A percentile compares a stretch with the other conserved stretches of the same genome.
Conservation (phyloP, 164 flowering plant species). For the Vitis rotundifolia region DNA sequence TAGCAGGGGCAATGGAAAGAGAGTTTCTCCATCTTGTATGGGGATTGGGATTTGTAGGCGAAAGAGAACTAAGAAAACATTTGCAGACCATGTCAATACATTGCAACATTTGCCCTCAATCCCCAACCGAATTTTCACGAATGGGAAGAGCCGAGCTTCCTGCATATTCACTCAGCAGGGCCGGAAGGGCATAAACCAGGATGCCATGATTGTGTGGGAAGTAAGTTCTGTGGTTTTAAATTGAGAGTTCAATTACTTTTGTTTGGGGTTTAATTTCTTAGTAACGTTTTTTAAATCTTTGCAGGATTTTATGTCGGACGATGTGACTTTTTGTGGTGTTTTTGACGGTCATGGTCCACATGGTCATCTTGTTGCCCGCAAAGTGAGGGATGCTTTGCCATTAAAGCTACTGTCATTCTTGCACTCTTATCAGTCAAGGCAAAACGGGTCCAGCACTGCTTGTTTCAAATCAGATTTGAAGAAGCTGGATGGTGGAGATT, state of each 20-base stretch:
- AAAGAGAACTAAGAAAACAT: slow-evolving; percentile 47
- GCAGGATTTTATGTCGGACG: slow-evolving; percentile 82
- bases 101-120: slow-evolving; percentile 64
- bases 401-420: slow-evolving; percentile 58
- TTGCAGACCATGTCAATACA: slow-evolving; percentile 45
- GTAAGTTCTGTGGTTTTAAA: slow-evolving; percentile 38
- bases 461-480: slow-evolving; percentile 43
- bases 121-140: slow-evolving; percentile 69
- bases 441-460: slow-evolving; percentile 34
- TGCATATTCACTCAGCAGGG: slow-evolving; percentile 95
- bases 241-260: not conserved
- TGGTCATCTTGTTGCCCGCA: slow-evolving; percentile 90
- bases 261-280: slow-evolving; percentile 8
- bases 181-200: slow-evolving; percentile 93
- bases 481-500: slow-evolving; percentile 39
- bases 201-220: slow-evolving; percentile 96
- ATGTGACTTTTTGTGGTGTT: slow-evolving; percentile 80
- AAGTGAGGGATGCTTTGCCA: slow-evolving; percentile 84
- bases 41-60: slow-evolving; percentile 35
- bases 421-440: slow-evolving; percentile 42
- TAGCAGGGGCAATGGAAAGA: slow-evolving; percentile 39
- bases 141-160: slow-evolving; percentile 72
- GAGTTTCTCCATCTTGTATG: slow-evolving; percentile 34
- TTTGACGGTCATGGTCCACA: slow-evolving; percentile 98
- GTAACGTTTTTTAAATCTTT: slow-evolving; percentile 8